Conservation (phyloP, 1,284 basidiomycete species). For the Golubevia sp. region DNA sequence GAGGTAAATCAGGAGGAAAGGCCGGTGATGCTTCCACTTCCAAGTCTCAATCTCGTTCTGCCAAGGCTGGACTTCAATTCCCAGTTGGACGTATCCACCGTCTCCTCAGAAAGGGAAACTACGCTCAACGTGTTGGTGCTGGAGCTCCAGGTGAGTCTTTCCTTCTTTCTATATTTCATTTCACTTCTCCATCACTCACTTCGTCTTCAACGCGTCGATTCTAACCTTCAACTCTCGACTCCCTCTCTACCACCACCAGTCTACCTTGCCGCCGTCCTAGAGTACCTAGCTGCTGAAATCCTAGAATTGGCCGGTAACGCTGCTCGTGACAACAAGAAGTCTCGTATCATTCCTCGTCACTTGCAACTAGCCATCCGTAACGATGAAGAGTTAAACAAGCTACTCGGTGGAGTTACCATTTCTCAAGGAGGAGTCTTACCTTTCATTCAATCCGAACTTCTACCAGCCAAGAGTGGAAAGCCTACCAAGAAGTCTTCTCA, state of each 20-base stretch:
- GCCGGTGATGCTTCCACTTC: constrained; percentile 62
- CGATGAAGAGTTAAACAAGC: constrained; percentile 69
- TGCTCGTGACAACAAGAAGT: constrained; percentile 76
- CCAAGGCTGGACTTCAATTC: constrained; percentile 81
- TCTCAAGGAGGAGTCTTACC: constrained; percentile 90
- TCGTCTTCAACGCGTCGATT: neutral
- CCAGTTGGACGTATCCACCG: constrained; percentile 87
- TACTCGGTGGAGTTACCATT: constrained; percentile 83
- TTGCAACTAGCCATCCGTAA: constrained; percentile 82
- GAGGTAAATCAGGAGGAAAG: constrained; percentile 64
- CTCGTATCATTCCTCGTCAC: constrained; percentile 88
- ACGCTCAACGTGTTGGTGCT: constrained; percentile 76
- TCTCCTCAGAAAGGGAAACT: constrained; percentile 83
- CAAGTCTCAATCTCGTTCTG: constrained; percentile 74
- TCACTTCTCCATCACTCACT: constrained; percentile 4
- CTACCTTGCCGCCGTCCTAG: constrained; percentile 81
- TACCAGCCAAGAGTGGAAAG: constrained; percentile 72
- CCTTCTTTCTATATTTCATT: neutral
- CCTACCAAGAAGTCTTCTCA: constrained; percentile 61
- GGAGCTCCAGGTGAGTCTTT: constrained; percentile 72
- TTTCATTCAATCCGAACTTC: constrained; percentile 70
- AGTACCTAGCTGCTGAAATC: constrained; percentile 84
- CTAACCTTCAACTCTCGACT: constrained; percentile 4
- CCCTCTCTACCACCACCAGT: constrained; percentile 66
- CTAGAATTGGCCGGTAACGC: constrained; percentile 86